These are phyloP conservation scores for Alternaria atra DNA, from an alignment of 2,329 filamentous ascomycete species.

Conservation along the genomic window DNA sequence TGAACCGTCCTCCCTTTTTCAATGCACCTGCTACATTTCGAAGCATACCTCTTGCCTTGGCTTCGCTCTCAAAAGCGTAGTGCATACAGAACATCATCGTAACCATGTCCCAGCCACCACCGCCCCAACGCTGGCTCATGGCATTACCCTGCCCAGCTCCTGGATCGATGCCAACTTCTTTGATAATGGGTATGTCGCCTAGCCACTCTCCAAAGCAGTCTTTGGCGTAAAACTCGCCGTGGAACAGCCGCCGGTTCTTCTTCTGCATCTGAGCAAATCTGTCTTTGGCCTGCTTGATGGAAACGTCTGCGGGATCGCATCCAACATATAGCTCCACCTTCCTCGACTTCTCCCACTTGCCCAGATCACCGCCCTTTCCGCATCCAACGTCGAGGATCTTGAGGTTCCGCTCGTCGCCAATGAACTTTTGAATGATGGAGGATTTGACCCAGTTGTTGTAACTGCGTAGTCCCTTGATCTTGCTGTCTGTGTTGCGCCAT, in stretches of 20 bases:
- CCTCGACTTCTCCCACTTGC: constrained; percentile 95
- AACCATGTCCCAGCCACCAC: constrained; percentile 89
- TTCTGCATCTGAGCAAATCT: constrained; percentile 79
- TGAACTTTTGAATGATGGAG: constrained; percentile 93
- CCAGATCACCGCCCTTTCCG: constrained; percentile 93
- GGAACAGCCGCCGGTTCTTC: constrained; percentile 71
- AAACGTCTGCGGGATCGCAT: constrained; percentile 90
- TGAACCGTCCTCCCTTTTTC: constrained; percentile 93
- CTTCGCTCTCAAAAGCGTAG: constrained; percentile 94
- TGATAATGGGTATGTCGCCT: constrained; percentile 80
- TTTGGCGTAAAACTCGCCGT: constrained; percentile 87
- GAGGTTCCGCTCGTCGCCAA: constrained; percentile 63
- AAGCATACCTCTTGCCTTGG: constrained; percentile 90
- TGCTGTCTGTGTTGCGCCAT: constrained; percentile 92
- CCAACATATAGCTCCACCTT: constrained; percentile 92
- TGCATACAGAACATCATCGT: constrained; percentile 99
- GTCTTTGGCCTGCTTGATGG: constrained; percentile 87
- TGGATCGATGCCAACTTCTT: constrained; percentile 85
- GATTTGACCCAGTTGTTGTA: constrained; percentile 99
- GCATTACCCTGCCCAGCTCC: constrained; percentile 68
- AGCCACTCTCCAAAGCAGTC: constrained; percentile 91
- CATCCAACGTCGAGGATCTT: constrained; percentile 94
- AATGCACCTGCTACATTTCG: constrained; percentile 88
- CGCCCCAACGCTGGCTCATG: constrained; percentile 70
- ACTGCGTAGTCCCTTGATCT: constrained; percentile 91